phyloP scores from a whole-genome alignment of 140 eudicot species.

The Flaveria floridana region DNA sequence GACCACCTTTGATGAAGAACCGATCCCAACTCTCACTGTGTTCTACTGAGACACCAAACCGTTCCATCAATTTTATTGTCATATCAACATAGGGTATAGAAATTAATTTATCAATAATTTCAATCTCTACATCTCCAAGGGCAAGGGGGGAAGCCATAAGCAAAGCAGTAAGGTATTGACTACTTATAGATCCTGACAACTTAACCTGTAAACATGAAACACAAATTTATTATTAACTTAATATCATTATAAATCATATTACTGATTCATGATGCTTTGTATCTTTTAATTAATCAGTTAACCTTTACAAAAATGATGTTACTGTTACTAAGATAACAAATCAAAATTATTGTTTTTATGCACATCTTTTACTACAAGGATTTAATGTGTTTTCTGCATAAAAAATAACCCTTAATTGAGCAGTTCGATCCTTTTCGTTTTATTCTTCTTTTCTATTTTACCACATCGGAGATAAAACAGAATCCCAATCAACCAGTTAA shows the following conservation, averaged over 20 bases:
- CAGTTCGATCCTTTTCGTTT: not conserved
- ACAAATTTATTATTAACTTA: constrained; percentile 1
- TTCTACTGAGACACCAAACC: constrained; percentile 83
- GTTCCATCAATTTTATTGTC: constrained; percentile 92
- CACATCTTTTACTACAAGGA: not conserved
- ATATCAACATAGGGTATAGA: constrained; percentile 94
- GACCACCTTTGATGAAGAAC: constrained; percentile 78
- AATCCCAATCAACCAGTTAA: not conserved
- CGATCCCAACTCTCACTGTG: constrained; percentile 81
- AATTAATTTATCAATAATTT: constrained; percentile 76
- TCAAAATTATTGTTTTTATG: not conserved
- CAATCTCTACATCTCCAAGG: constrained; percentile 83
- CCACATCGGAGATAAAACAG: not conserved
- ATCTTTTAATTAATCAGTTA: constrained; percentile 13
- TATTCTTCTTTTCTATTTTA: not conserved
- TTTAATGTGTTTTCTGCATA: not conserved
- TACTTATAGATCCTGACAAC: constrained; percentile 90
- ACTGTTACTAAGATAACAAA: not conserved
- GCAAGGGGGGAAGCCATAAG: constrained; percentile 96
- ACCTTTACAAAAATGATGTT: not conserved
- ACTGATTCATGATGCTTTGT: constrained; percentile 1
- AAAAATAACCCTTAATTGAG: not conserved
- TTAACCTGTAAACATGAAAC: constrained; percentile 55
- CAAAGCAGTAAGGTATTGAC: constrained; percentile 91
- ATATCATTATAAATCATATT: not conserved